Conservation (phyloP, 2,329 filamentous ascomycete genomes). For the Colletotrichum trifolii region DNA sequence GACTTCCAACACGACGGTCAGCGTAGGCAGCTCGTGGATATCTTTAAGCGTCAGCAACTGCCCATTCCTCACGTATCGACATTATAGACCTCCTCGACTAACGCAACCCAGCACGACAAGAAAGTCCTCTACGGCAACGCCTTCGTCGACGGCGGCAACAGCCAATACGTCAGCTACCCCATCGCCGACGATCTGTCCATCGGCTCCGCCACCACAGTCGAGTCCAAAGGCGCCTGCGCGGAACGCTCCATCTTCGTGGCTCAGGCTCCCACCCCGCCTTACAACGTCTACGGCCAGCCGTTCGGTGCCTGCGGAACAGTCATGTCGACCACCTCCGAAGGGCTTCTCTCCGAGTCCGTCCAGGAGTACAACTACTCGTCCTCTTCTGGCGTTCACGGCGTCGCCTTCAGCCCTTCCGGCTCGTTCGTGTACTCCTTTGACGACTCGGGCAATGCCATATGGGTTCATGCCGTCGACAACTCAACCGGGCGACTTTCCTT, state of each 20-base stretch:
- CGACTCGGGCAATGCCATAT: constrained; percentile 9
- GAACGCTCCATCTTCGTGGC: constrained; percentile 12
- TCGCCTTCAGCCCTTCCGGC: background rate
- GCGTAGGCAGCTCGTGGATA: constrained; percentile 18
- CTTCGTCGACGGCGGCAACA: constrained; percentile 5
- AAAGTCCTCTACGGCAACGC: constrained; percentile 9
- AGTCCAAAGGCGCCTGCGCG: background rate
- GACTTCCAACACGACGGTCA: constrained; percentile 3
- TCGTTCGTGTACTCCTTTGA: background rate
- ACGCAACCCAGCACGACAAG: background rate
- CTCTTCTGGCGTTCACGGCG: constrained; percentile 1
- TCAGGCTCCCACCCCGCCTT: background rate
- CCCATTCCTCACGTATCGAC: background rate
- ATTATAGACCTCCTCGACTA: background rate
- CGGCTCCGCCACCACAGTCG: background rate
- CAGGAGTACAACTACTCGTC: constrained; percentile 24
- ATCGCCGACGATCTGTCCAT: constrained; percentile 1
- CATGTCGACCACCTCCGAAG: constrained; percentile 8
- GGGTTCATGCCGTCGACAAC: constrained; percentile 2
- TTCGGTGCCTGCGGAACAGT: constrained; percentile 22
- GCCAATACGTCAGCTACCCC: constrained; percentile 13
- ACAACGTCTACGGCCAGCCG: constrained; percentile 7
- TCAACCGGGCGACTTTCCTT: background rate
- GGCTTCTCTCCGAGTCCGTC: constrained; percentile 9
- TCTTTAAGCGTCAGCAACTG: constrained; percentile 1